These are phyloP conservation scores for Xerocomus potaroensis DNA, from an alignment of 768 basidiomycete genomes.

Conservation along the genomic window DNA sequence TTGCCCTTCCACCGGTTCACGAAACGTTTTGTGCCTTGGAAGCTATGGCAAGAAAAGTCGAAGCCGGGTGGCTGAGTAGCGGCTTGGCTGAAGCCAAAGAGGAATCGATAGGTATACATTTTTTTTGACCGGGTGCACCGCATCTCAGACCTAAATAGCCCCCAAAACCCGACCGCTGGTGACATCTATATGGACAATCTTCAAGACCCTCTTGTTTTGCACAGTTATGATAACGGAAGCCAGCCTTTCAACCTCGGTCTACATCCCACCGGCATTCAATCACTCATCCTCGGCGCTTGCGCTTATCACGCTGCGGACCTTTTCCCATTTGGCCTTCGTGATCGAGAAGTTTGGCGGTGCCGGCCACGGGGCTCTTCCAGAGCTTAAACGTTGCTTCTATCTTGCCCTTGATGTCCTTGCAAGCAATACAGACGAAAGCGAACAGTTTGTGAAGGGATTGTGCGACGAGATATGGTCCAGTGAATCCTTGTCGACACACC, in stretches of 20 bases:
- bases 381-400: conserved; percentile 73
- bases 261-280: conserved; percentile 39
- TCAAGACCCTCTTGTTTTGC: conserved; percentile 76
- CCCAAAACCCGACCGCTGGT: conserved; percentile 42
- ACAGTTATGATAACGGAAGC: conserved; percentile 66
- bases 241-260: conserved; percentile 52
- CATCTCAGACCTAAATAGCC: conserved; percentile 29
- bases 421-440: conserved; percentile 33
- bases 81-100: conserved; percentile 27
- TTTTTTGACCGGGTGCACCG: conserved; percentile 14
- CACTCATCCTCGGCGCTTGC: conserved; percentile 48
- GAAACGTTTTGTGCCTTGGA: conserved; percentile 27
- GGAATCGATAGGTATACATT: conserved; percentile 31
- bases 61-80: conserved; percentile 45
- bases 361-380: conserved; percentile 53
- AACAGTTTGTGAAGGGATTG: conserved; percentile 37
- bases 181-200: conserved; percentile 56
- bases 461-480: conserved; percentile 28
- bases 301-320: conserved; percentile 46
- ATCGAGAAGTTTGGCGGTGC: conserved; percentile 75
- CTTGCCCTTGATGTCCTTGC: conserved; percentile 72
- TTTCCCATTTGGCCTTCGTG: conserved; percentile 70
- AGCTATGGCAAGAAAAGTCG: conserved; percentile 40
- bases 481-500: conserved; percentile 22
- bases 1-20: conserved; percentile 25